A percentile compares a stretch with the other conserved stretches of the same genome.
These are phyloP conservation scores for Penicillium expansum DNA, from an alignment of 2,329 filamentous ascomycete species.

Conservation along the genomic window DNA sequence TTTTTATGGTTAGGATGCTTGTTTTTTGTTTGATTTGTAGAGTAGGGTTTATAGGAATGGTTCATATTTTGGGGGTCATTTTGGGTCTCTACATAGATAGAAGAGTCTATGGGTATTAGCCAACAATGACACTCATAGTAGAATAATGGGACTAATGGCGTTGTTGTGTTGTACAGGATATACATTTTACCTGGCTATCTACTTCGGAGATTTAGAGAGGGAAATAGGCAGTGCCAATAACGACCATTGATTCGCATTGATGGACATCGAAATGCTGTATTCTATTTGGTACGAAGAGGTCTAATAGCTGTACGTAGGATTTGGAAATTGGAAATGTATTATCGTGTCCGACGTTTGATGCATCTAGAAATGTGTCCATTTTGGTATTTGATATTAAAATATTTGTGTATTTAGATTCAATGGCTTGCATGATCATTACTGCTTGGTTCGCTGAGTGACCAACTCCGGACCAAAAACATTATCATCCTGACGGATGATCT, in stretches of 20 bases:
- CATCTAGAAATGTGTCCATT: not conserved
- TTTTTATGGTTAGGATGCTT: not conserved
- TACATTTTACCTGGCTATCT: not conserved
- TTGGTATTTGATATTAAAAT: not conserved
- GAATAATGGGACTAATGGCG: not conserved
- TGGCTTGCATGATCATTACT: not conserved
- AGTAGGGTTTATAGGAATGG: not conserved
- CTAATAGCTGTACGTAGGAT: not conserved
- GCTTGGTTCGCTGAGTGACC: conserved; percentile 34
- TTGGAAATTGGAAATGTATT: not conserved
- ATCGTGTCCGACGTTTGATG: not conserved
- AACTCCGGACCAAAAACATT: conserved; percentile 41
- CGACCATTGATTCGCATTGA: not conserved
- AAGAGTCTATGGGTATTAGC: not conserved
- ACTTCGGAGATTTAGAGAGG: not conserved
- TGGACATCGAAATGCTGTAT: not conserved
- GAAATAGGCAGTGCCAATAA: not conserved
- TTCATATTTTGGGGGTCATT: too few relatives aligned
- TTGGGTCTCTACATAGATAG: not conserved
- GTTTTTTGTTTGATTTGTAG: not conserved
- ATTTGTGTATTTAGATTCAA: not conserved
- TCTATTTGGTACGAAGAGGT: not conserved
- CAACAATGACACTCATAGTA: not conserved
- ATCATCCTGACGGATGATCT: conserved; percentile 19
- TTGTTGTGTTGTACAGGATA: not conserved